Percentiles rank a stretch among this genome's conserved stretches.
These are phyloP conservation scores for Pseudocercospora eumusae DNA, from an alignment of 2,329 filamentous ascomycete genomes.

Conservation along the genomic window DNA sequence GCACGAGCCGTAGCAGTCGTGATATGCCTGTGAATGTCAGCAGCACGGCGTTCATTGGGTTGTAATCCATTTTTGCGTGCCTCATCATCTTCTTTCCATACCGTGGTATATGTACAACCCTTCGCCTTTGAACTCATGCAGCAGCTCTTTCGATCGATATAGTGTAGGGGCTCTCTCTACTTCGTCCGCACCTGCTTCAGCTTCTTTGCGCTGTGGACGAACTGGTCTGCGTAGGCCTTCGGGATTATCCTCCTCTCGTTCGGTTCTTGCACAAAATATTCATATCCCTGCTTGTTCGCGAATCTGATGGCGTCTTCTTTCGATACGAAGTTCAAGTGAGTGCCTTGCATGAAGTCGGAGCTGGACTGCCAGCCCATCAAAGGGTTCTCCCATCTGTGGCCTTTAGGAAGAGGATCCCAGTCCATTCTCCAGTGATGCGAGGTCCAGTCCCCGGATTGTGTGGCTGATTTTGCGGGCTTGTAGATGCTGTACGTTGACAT, in stretches of 20 bases:
- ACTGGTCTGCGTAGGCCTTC: constrained; percentile 98
- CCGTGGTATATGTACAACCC: constrained; percentile 1
- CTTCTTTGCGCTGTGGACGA: constrained; percentile 80
- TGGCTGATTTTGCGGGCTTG: constrained; percentile 87
- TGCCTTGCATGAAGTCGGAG: constrained; percentile 92
- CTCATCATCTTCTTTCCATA: neutral
- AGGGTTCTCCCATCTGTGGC: constrained; percentile 96
- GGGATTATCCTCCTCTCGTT: constrained; percentile 81
- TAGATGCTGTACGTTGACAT: constrained; percentile 68
- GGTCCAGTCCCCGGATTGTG: constrained; percentile 89
- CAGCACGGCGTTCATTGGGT: neutral
- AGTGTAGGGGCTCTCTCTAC: constrained; percentile 53
- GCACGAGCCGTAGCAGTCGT: neutral
- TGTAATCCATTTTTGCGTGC: neutral
- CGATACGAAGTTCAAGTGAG: constrained; percentile 81
- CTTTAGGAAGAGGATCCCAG: constrained; percentile 91
- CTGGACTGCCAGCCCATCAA: constrained; percentile 99
- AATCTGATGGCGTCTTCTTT: constrained; percentile 96
- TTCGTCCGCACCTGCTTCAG: constrained; percentile 80
- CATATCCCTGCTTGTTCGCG: constrained; percentile 98
- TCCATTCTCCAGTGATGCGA: constrained; percentile 92
- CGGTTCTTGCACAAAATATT: constrained; percentile 98
- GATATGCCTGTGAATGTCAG: neutral
- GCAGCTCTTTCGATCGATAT: neutral
- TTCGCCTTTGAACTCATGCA: neutral